A percentile compares a stretch with the other conserved stretches of the same genome.
Conservation (phyloP, 169 alveolate genomes). For the Cryptosporidium xiaoi region DNA sequence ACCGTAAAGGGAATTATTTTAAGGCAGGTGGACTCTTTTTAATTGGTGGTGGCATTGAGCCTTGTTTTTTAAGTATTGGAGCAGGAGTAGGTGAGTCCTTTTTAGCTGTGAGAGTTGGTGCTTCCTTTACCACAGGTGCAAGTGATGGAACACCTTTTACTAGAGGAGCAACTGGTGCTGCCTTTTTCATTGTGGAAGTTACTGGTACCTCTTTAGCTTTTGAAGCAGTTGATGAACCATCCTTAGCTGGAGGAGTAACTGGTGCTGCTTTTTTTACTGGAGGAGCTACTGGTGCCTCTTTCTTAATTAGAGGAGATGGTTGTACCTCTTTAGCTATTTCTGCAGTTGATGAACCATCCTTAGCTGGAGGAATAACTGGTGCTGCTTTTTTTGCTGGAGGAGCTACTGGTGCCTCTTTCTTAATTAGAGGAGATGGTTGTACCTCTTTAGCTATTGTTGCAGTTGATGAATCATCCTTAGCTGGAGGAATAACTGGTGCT, state of each 20-base stretch:
- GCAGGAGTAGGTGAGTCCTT: constrained; percentile 19
- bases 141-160: neutral
- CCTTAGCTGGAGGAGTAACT: neutral
- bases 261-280: neutral
- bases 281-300: neutral
- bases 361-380: neutral
- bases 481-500: neutral
- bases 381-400: neutral
- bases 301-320: neutral
- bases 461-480: constrained; percentile 5
- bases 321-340: constrained; percentile 2
- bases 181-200: neutral
- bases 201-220: neutral
- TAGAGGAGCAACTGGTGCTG: constrained; percentile 11
- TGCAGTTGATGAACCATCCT: neutral
- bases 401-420: neutral
- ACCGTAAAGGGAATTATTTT: neutral
- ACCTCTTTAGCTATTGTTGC: neutral
- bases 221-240: neutral
- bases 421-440: neutral
- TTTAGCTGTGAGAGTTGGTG: constrained; percentile 4
- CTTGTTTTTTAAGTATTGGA: constrained; percentile 14
- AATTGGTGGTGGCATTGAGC: neutral
- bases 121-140: neutral
- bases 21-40: neutral